phyloP scores from a whole-genome alignment of 2,329 filamentous ascomycete genomes.

The Diaporthe citri region DNA sequence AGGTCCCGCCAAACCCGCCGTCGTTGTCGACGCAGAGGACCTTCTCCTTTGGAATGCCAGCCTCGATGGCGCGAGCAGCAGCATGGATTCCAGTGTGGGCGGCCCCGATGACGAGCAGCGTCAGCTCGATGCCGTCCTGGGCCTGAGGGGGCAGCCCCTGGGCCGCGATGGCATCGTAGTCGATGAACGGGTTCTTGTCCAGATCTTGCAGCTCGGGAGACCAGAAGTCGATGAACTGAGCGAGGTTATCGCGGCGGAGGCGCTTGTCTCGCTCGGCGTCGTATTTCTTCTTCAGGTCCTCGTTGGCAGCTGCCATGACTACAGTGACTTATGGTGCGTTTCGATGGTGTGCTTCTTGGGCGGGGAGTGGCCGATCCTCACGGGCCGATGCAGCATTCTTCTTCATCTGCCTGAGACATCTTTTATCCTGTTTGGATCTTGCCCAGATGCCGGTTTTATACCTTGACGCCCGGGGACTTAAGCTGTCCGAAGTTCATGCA shows the following conservation, averaged over 20 bases:
- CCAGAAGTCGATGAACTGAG: constrained; percentile 5
- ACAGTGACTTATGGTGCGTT: no score
- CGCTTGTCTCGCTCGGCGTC: constrained; percentile 13
- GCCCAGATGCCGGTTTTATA: background rate
- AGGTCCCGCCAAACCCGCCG: constrained; percentile 27
- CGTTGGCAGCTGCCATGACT: background rate
- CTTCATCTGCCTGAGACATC: no score
- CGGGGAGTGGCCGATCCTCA: background rate
- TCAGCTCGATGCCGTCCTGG: background rate
- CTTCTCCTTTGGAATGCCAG: background rate
- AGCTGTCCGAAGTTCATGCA: background rate
- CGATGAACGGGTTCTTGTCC: background rate
- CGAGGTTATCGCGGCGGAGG: background rate
- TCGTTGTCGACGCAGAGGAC: constrained; percentile 6
- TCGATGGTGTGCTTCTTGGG: background rate
- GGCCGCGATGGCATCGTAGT: constrained; percentile 13
- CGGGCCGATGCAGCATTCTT: background rate
- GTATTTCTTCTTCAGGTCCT: background rate
- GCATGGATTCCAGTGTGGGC: background rate
- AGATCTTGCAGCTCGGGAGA: background rate
- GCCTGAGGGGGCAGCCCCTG: background rate
- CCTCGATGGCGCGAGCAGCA: background rate
- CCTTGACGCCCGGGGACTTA: background rate
- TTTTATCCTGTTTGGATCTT: background rate
- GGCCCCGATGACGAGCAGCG: background rate